phyloP scores from a whole-genome alignment of 805 yeast genomes.

The Starmerella sp. region DNA sequence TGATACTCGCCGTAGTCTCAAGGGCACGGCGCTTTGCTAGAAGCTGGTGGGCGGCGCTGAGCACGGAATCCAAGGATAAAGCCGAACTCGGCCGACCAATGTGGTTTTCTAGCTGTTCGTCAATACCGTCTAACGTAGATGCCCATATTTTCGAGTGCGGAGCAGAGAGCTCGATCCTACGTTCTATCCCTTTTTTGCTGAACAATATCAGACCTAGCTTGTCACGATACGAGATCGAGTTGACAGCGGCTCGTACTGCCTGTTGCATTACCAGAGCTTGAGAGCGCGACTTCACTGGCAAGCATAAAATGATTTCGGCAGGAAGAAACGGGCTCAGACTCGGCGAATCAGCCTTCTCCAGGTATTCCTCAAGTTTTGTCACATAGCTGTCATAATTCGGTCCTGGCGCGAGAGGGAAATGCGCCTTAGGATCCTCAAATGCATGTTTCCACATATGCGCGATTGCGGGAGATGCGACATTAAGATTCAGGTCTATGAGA shows the following conservation, averaged over 20 bases:
- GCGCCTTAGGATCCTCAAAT: background rate
- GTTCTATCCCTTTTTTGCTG: background rate
- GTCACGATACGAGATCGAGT: constrained; percentile 1
- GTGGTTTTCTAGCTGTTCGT: background rate
- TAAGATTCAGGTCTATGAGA: constrained; percentile 4
- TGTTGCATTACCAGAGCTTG: background rate
- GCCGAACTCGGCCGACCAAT: background rate
- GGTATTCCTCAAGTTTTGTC: background rate
- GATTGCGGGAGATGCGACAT: background rate
- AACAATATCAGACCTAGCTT: constrained; percentile 3
- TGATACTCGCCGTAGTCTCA: constrained; percentile 1
- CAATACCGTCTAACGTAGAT: background rate
- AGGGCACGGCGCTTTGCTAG: background rate
- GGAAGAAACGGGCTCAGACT: background rate
- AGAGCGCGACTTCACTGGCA: background rate
- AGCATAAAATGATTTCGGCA: constrained; percentile 2
- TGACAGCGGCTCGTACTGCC: background rate
- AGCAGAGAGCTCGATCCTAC: background rate
- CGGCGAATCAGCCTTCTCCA: background rate
- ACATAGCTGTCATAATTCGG: background rate
- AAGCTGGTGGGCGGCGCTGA: background rate
- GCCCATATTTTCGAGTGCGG: background rate
- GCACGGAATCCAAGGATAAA: background rate
- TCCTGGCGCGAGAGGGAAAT: constrained; percentile 12
- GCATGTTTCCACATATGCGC: constrained; percentile 10